These are phyloP conservation scores for Hanseniaspora occidentalis DNA, from an alignment of 805 yeast species.

Conservation along the genomic window DNA sequence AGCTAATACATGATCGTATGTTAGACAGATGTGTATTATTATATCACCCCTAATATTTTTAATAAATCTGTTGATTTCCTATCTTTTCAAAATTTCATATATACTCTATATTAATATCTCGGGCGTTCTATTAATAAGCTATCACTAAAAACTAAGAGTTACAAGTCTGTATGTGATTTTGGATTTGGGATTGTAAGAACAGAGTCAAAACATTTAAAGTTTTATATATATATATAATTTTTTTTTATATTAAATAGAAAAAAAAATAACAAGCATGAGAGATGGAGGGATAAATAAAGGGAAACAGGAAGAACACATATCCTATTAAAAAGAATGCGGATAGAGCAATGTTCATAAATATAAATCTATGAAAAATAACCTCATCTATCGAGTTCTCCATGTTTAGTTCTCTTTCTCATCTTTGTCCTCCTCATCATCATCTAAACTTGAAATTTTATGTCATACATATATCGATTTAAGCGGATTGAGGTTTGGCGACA, in stretches of 20 bases:
- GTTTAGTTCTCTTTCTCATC: background rate
- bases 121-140: slow-evolving; percentile 1
- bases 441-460: too few relatives aligned
- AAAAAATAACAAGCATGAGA: slow-evolving; percentile 1
- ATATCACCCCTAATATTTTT: too few relatives aligned
- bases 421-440: slow-evolving; percentile 1
- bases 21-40: too few relatives aligned
- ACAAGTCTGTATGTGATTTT: background rate
- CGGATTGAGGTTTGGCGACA: slow-evolving; percentile 54
- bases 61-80: too few relatives aligned
- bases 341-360: slow-evolving; percentile 1
- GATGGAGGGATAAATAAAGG: slow-evolving; percentile 1
- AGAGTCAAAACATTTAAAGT: too few relatives aligned
- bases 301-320: too few relatives aligned
- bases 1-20: too few relatives aligned
- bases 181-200: too few relatives aligned
- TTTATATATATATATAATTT: slow-evolving; percentile 1
- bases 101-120: slow-evolving; percentile 1
- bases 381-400: background rate
- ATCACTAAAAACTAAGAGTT: background rate
- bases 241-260: background rate
- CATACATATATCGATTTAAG: slow-evolving; percentile 30
- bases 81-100: too few relatives aligned
- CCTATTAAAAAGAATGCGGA: too few relatives aligned
- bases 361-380: slow-evolving; percentile 7